A percentile compares a stretch with the other conserved stretches of the same genome.
phyloP scores from a whole-genome alignment of 2,329 filamentous ascomycete species.

The Biscogniauxia mediterranea region DNA sequence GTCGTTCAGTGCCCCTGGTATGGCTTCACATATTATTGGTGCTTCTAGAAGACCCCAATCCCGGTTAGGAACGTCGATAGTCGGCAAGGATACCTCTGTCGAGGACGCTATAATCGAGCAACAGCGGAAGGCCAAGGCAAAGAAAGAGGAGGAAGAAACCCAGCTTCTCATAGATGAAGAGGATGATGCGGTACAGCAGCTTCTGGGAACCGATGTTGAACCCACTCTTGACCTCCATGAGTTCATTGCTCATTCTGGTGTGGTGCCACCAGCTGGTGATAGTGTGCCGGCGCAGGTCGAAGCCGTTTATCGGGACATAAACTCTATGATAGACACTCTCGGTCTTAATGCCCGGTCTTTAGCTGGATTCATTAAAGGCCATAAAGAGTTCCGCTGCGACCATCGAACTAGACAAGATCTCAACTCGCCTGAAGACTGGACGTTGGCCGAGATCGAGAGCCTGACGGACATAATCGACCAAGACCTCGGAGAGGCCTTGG shows the following conservation, averaged over 20 bases:
- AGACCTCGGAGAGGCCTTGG: slow-evolving; percentile 63
- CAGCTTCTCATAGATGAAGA: slow-evolving; percentile 64
- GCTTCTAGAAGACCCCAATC: slow-evolving; percentile 37
- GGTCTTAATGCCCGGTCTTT: slow-evolving; percentile 78
- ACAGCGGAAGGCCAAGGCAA: slow-evolving; percentile 51
- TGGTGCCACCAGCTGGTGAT: slow-evolving; percentile 51
- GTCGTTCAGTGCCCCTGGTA: slow-evolving; percentile 60
- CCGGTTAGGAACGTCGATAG: slow-evolving; percentile 39
- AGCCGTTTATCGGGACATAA: slow-evolving; percentile 74
- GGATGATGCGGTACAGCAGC: slow-evolving; percentile 63
- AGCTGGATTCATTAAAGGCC: slow-evolving; percentile 63
- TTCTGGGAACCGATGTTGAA: slow-evolving; percentile 59
- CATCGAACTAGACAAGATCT: slow-evolving; percentile 65
- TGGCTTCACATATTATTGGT: slow-evolving; percentile 54
- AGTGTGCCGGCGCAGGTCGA: slow-evolving; percentile 63
- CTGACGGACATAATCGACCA: slow-evolving; percentile 63
- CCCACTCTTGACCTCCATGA: slow-evolving; percentile 63
- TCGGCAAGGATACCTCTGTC: slow-evolving; percentile 37
- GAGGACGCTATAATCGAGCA: slow-evolving; percentile 50
- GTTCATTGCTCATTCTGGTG: slow-evolving; percentile 63
- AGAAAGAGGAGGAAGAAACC: slow-evolving; percentile 55
- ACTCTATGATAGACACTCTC: slow-evolving; percentile 91
- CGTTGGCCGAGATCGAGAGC: slow-evolving; percentile 71
- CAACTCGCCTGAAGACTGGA: slow-evolving; percentile 67
- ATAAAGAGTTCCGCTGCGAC: slow-evolving; percentile 54